Conservation (phyloP, 2,329 filamentous ascomycete genomes). For the Trichoderma koningiopsis region DNA sequence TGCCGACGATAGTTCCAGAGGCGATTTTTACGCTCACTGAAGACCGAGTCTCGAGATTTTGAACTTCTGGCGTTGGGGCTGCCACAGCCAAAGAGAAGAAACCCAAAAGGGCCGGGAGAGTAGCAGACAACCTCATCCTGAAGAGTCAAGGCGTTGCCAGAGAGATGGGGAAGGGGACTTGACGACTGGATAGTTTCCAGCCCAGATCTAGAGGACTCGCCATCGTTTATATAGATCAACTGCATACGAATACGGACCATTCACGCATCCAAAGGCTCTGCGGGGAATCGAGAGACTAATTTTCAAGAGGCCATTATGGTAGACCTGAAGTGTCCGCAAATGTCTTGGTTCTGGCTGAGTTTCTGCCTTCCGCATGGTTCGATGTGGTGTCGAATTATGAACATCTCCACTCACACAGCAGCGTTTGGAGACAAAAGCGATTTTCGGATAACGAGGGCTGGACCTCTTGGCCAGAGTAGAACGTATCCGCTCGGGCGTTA, state of each 20-base stretch:
- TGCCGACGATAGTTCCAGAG: conserved; percentile 59
- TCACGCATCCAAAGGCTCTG: background rate
- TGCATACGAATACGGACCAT: background rate
- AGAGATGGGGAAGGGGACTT: background rate
- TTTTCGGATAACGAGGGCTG: background rate
- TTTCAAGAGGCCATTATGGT: background rate
- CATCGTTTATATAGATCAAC: conserved; percentile 4
- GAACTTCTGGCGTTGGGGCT: conserved; percentile 24
- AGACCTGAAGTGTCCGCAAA: background rate
- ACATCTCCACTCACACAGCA: conserved; percentile 17
- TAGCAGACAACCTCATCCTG: conserved; percentile 22
- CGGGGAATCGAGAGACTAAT: background rate
- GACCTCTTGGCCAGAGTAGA: background rate
- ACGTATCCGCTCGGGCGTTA: background rate
- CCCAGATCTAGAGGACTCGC: background rate
- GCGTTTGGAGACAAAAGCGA: background rate
- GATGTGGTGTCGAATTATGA: background rate
- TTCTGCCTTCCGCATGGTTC: conserved; percentile 1
- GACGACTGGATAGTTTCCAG: background rate
- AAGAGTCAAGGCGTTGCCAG: background rate
- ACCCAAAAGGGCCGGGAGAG: conserved; percentile 19
- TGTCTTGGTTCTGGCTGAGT: background rate
- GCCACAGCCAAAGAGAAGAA: conserved; percentile 12
- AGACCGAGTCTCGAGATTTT: conserved; percentile 50
- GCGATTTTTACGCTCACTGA: conserved; percentile 57